Percentiles rank a stretch among this genome's conserved stretches.
These are phyloP conservation scores for Grosmannia huntii DNA, from an alignment of 2,329 filamentous ascomycete species.

Conservation along the genomic window DNA sequence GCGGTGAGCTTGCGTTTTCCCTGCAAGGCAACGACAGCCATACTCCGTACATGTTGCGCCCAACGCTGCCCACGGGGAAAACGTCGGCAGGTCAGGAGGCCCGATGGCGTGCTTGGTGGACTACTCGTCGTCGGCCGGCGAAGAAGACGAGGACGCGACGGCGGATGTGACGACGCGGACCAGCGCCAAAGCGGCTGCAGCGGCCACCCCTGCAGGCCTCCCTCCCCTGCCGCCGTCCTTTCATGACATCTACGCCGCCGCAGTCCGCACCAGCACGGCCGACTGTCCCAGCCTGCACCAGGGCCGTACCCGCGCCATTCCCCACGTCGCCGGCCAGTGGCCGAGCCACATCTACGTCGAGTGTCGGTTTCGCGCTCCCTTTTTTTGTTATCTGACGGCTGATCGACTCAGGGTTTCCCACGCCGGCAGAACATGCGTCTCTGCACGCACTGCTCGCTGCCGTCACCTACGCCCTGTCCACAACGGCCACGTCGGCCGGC, in stretches of 20 bases:
- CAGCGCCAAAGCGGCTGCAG: neutral
- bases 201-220: constrained; percentile 22
- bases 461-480: constrained; percentile 20
- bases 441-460: constrained; percentile 30
- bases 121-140: constrained; percentile 21
- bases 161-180: neutral
- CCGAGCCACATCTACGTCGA: constrained; percentile 86
- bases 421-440: constrained; percentile 28
- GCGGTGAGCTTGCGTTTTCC: neutral
- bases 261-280: constrained; percentile 59
- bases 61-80: neutral
- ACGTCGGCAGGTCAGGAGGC: neutral
- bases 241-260: constrained; percentile 80
- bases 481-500: constrained; percentile 5
- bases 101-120: constrained; percentile 20
- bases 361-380: constrained; percentile 44
- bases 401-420: constrained; percentile 38
- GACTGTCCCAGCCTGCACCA: constrained; percentile 81
- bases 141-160: constrained; percentile 7
- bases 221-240: constrained; percentile 72
- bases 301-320: constrained; percentile 67
- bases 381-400: neutral
- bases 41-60: neutral
- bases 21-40: neutral
- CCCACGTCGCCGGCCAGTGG: constrained; percentile 85